phyloP scores from a whole-genome alignment of 2,329 filamentous ascomycete species.

The Fusarium incarnatum region DNA sequence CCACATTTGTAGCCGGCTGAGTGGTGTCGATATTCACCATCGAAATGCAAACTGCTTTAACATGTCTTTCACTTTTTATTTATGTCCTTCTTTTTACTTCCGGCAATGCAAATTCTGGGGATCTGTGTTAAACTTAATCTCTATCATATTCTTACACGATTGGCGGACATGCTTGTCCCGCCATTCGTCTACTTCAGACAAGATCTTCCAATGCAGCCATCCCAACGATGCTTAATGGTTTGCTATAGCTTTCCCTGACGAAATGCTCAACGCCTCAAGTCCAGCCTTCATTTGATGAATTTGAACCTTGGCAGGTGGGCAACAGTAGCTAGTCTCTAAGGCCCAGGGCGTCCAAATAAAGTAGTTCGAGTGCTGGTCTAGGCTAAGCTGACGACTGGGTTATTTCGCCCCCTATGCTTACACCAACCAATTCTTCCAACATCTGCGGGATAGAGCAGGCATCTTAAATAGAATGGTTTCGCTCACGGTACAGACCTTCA shows the following conservation, averaged over 20 bases:
- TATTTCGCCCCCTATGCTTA: neutral
- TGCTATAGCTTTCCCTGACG: neutral
- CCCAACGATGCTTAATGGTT: neutral
- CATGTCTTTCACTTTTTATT: neutral
- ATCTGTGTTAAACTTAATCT: neutral
- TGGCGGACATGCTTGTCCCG: neutral
- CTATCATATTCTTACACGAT: neutral
- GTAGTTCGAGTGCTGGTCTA: neutral
- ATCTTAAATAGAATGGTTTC: neutral
- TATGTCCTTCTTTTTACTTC: neutral
- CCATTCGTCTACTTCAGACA: neutral
- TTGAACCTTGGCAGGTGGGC: neutral
- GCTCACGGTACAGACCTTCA: fast-evolving
- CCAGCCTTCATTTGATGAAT: neutral
- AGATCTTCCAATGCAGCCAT: neutral
- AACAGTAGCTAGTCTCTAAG: neutral
- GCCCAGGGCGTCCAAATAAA: neutral
- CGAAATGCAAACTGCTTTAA: neutral
- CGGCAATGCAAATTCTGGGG: neutral
- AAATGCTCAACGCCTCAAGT: neutral
- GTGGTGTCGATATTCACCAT: neutral
- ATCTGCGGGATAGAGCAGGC: neutral
- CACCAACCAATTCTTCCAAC: neutral
- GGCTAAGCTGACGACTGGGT: neutral
- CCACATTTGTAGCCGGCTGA: conserved; percentile 8